Conservation (phyloP, 768 basidiomycete species). For the Boletus bicolor region DNA sequence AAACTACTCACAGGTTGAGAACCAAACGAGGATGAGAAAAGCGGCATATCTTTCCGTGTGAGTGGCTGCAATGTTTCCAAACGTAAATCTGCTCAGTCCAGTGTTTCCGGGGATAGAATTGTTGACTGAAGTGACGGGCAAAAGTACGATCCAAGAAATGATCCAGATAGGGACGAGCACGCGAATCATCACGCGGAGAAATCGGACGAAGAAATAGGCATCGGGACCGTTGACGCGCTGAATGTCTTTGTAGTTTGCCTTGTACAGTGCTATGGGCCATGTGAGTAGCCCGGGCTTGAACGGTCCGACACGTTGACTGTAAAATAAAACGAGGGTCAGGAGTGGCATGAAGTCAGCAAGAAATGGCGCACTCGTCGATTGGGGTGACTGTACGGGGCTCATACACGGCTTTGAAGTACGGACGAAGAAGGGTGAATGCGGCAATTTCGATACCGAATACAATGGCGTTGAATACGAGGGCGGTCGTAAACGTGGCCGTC, state of each 20-base stretch:
- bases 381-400: slow-evolving; percentile 78
- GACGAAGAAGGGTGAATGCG: slow-evolving; percentile 78
- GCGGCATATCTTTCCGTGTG: slow-evolving; percentile 66
- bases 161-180: slow-evolving; percentile 90
- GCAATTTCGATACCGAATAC: slow-evolving; percentile 70
- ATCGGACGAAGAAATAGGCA: slow-evolving; percentile 92
- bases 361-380: slow-evolving; percentile 37
- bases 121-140: slow-evolving; percentile 67
- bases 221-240: slow-evolving; percentile 77
- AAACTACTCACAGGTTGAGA: slow-evolving; percentile 66
- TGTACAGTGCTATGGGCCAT: slow-evolving; percentile 68
- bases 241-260: slow-evolving; percentile 59
- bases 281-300: slow-evolving; percentile 48
- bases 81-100: slow-evolving; percentile 70
- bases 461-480: slow-evolving; percentile 76
- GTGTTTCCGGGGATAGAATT: slow-evolving; percentile 44
- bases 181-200: slow-evolving; percentile 78
- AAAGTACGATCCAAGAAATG: slow-evolving; percentile 79
- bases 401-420: slow-evolving; percentile 85
- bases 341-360: neutral
- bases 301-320: slow-evolving; percentile 56
- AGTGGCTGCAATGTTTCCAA: slow-evolving; percentile 65
- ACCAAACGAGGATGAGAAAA: slow-evolving; percentile 71
- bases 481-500: slow-evolving; percentile 76
- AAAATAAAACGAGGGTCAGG: neutral